These are phyloP conservation scores for Boletus vermiculosoides DNA, from an alignment of 768 basidiomycete genomes.

Conservation along the genomic window DNA sequence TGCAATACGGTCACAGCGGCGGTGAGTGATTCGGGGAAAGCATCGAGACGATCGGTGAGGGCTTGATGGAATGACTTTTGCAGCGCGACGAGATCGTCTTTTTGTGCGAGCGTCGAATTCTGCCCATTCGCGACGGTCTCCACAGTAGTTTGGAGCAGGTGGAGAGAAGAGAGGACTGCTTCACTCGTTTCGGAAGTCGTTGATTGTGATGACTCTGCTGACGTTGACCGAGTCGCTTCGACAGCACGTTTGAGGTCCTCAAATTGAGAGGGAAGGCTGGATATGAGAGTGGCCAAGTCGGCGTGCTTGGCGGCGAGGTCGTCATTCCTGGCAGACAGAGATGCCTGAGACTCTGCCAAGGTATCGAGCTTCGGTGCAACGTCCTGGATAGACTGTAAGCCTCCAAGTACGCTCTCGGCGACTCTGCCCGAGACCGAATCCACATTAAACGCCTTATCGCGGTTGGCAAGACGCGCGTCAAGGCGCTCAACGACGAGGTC, in stretches of 20 bases:
- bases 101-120: constrained; percentile 45
- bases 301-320: constrained; percentile 41
- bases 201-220: constrained; percentile 21
- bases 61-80: constrained; percentile 55
- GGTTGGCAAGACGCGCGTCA: constrained; percentile 74
- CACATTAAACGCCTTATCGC: constrained; percentile 68
- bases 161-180: constrained; percentile 36
- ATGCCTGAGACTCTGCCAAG: constrained; percentile 44
- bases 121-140: constrained; percentile 53
- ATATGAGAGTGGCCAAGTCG: constrained; percentile 41
- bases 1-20: constrained; percentile 55
- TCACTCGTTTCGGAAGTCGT: constrained; percentile 16
- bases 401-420: constrained; percentile 47
- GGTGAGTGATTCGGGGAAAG: constrained; percentile 59
- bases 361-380: constrained; percentile 40
- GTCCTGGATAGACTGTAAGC: constrained; percentile 43
- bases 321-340: constrained; percentile 37
- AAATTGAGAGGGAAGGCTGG: constrained; percentile 49
- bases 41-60: constrained; percentile 50
- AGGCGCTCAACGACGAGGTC: constrained; percentile 85
- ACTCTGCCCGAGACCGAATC: constrained; percentile 58
- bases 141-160: constrained; percentile 48
- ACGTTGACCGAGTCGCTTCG: constrained; percentile 26
- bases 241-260: constrained; percentile 45
- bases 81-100: constrained; percentile 46